Conservation (phyloP, 805 yeast species). For the Ogataea pilisensis region DNA sequence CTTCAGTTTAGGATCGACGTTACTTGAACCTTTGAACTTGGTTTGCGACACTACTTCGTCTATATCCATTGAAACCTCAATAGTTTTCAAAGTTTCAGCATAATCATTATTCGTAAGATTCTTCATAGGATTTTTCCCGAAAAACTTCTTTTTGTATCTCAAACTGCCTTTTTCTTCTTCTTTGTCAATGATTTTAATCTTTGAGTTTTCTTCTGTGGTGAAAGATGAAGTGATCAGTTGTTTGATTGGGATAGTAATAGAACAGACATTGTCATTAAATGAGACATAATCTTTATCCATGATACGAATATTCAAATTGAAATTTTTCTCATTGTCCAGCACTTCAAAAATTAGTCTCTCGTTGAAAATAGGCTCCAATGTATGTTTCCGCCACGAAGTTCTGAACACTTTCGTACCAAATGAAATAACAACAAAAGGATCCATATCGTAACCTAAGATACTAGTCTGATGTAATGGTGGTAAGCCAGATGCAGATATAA, state of each 20-base stretch:
- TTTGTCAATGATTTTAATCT: constrained; percentile 10
- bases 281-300: constrained; percentile 84
- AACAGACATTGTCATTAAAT: constrained; percentile 78
- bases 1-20: constrained; percentile 50
- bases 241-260: constrained; percentile 50
- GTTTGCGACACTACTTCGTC: constrained; percentile 30
- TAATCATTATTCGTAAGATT: constrained; percentile 33
- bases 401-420: constrained; percentile 86
- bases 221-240: constrained; percentile 23
- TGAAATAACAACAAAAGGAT: constrained; percentile 89
- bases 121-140: constrained; percentile 28
- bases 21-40: constrained; percentile 32
- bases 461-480: constrained; percentile 75
- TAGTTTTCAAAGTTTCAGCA: constrained; percentile 39
- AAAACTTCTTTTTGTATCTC: constrained; percentile 14
- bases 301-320: constrained; percentile 64
- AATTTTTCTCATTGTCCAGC: constrained; percentile 58
- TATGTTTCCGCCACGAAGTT: constrained; percentile 80
- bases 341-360: constrained; percentile 80
- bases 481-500: constrained; percentile 66
- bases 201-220: constrained; percentile 7
- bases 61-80: constrained; percentile 32
- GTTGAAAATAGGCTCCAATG: constrained; percentile 75
- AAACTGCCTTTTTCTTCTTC: constrained; percentile 12
- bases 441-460: constrained; percentile 86